Conservation (phyloP, 345 rosid genomes). For the Dipteronia dyeriana region DNA sequence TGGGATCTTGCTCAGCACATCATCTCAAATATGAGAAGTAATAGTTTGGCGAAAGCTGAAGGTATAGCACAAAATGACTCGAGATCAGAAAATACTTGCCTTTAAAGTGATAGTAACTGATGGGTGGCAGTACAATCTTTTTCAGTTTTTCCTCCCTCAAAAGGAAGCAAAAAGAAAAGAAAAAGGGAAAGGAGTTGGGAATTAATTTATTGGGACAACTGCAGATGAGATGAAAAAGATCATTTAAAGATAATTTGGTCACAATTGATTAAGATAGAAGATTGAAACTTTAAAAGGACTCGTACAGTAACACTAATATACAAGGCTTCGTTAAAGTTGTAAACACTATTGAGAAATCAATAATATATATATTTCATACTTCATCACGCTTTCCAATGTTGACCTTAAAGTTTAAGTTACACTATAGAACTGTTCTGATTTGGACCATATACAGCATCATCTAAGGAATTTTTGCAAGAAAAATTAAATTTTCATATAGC, state of each 20-base stretch:
- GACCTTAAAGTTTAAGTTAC: background rate
- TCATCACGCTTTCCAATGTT: background rate
- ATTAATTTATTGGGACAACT: background rate
- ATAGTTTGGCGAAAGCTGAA: background rate
- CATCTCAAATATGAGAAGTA: background rate
- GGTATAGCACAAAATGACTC: background rate
- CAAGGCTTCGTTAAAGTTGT: background rate
- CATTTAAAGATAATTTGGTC: background rate
- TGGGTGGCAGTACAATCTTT: background rate
- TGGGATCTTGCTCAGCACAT: background rate
- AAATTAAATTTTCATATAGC: background rate
- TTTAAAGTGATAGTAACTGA: background rate
- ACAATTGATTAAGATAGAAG: background rate
- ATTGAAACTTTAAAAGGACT: background rate
- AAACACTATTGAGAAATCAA: too few relatives aligned
- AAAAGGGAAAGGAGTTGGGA: background rate
- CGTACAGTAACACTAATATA: background rate
- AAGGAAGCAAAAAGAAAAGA: background rate
- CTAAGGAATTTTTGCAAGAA: background rate
- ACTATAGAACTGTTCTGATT: background rate
- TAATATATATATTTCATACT: background rate
- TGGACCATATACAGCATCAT: background rate
- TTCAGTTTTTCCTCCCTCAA: background rate
- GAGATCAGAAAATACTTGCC: background rate
- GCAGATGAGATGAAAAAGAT: background rate